These are phyloP conservation scores for Rhizopus microsporus DNA, from an alignment of 371 early-diverging fungal genomes.

Conservation along the genomic window DNA sequence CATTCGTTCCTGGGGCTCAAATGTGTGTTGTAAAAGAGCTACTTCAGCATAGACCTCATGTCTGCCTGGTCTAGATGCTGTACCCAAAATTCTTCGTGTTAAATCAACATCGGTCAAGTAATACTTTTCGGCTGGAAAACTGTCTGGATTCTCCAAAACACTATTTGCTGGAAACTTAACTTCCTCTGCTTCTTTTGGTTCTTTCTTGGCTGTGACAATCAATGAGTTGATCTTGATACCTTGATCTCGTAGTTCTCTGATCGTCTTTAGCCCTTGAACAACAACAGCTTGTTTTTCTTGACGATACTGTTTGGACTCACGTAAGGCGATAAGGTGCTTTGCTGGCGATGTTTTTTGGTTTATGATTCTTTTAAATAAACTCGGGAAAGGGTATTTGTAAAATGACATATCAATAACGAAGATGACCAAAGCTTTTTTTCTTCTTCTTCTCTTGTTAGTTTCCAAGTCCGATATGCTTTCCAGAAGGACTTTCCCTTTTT, in stretches of 20 bases:
- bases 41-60: slow-evolving; percentile 54
- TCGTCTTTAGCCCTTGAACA: slow-evolving; percentile 42
- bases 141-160: slow-evolving; percentile 33
- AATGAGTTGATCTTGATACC: slow-evolving; percentile 33
- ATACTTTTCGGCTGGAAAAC: slow-evolving; percentile 38
- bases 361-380: slow-evolving; percentile 25
- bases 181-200: slow-evolving; percentile 26
- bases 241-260: slow-evolving; percentile 35
- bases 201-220: slow-evolving; percentile 37
- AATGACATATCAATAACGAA: background rate
- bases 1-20: slow-evolving; percentile 14
- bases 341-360: slow-evolving; percentile 25
- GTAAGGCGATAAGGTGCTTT: slow-evolving; percentile 36
- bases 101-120: slow-evolving; percentile 43
- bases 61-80: slow-evolving; percentile 43
- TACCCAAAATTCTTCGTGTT: slow-evolving; percentile 48
- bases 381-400: slow-evolving; percentile 24
- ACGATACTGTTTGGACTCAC: slow-evolving; percentile 41
- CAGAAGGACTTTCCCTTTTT: background rate
- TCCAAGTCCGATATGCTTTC: background rate
- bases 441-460: background rate
- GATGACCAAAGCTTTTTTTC: background rate
- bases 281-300: slow-evolving; percentile 26
- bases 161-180: slow-evolving; percentile 36
- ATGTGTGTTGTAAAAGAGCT: slow-evolving; percentile 21